These are phyloP conservation scores for Heterobasidion parviporum DNA, from an alignment of 1,284 basidiomycete genomes.

Conservation along the genomic window DNA sequence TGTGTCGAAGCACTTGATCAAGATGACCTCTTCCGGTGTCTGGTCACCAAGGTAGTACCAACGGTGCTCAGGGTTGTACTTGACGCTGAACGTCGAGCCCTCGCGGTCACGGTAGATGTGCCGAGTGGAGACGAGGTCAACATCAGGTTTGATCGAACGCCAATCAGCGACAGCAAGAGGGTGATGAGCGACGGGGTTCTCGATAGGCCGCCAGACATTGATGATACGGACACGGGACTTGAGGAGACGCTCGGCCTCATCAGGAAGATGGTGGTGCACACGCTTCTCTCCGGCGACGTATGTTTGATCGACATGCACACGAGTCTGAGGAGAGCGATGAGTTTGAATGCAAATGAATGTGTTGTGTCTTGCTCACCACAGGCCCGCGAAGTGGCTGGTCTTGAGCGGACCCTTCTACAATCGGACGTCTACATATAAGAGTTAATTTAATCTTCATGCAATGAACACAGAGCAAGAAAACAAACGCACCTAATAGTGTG, in stretches of 20 bases:
- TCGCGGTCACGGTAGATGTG: conserved; percentile 26
- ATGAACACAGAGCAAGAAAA: neutral
- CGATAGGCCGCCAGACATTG: conserved; percentile 49
- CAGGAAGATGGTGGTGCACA: conserved; percentile 43
- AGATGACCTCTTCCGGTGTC: conserved; percentile 36
- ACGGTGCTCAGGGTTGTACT: conserved; percentile 28
- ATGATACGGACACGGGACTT: conserved; percentile 46
- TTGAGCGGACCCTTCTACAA: neutral
- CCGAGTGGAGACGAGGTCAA: conserved; percentile 25
- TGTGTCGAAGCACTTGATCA: conserved; percentile 43
- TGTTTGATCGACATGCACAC: conserved; percentile 55
- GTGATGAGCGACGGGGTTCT: conserved; percentile 32
- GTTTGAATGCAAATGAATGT: neutral
- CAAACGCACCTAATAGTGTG: conserved; percentile 33
- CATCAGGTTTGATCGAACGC: conserved; percentile 24
- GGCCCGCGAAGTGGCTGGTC: neutral
- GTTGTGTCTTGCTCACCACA: neutral
- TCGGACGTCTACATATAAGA: neutral
- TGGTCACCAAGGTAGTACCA: conserved; percentile 42
- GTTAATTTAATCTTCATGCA: neutral
- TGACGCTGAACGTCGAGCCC: conserved; percentile 28
- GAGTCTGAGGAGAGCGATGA: conserved; percentile 13
- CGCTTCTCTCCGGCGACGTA: conserved; percentile 36
- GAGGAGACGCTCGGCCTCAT: conserved; percentile 36
- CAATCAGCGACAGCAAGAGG: conserved; percentile 43